phyloP scores from a whole-genome alignment of 2,329 filamentous ascomycete genomes.

The Geosmithia putterillii region DNA sequence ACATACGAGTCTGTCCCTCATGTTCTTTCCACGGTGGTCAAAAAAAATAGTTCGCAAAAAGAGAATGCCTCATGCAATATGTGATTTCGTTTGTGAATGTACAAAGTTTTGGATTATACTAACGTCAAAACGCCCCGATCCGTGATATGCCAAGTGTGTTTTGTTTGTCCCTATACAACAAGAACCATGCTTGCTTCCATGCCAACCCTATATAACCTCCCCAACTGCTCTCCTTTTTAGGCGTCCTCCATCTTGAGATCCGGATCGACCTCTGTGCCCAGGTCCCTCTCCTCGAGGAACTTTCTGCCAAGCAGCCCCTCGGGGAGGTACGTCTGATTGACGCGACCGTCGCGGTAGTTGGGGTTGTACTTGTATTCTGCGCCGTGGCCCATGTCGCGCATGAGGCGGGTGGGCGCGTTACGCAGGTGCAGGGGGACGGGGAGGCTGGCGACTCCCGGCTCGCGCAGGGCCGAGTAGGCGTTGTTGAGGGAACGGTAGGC shows the following conservation, averaged over 20 bases:
- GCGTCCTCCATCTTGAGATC: constrained; percentile 37
- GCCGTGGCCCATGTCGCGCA: constrained; percentile 88
- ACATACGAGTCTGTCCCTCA: no score
- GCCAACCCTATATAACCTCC: background rate
- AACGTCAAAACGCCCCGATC: no score
- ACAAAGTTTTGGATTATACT: no score
- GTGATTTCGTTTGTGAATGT: no score
- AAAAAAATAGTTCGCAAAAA: no score
- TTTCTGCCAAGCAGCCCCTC: constrained; percentile 54
- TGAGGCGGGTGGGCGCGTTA: constrained; percentile 83
- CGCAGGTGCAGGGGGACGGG: constrained; percentile 79
- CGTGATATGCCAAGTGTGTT: no score
- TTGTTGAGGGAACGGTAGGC: constrained; percentile 75
- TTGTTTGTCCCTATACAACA: no score
- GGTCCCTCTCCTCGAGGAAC: constrained; percentile 70
- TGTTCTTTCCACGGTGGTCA: no score
- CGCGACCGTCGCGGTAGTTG: constrained; percentile 69
- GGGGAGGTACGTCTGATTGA: constrained; percentile 85
- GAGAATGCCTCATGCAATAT: no score
- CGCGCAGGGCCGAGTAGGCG: constrained; percentile 64
- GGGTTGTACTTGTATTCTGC: constrained; percentile 95
- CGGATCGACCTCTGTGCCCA: constrained; percentile 68
- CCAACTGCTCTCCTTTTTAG: background rate
- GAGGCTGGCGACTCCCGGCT: constrained; percentile 71
- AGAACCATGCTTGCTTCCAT: no score